Base-by-base conservation (phyloP, 2,329 filamentous ascomycete genomes). In the Daldinia eschscholtzii region DNA sequence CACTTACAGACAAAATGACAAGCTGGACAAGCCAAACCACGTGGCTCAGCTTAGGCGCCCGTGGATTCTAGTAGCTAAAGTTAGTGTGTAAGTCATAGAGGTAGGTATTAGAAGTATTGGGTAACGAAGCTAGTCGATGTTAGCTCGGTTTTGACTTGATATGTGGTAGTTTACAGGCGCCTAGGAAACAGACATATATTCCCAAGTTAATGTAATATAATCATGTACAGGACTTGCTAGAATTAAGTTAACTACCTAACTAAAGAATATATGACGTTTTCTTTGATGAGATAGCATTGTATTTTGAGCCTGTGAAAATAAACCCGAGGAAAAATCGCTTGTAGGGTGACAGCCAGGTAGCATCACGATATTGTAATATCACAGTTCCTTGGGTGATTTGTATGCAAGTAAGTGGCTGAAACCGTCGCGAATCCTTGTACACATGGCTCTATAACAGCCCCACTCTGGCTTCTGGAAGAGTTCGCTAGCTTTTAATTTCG, bases 401-500 rank as follows among this genome's bases (percentile, higher is more conserved):
- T 18, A 44, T 44, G 23, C 26, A 48, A 48, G 44, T 48, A 52
- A 61, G 53, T 64, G 59, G 55, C 42, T 68, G 55, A 64, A 68
- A 64, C 64, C 61, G 46, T 53, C 53, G 64, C 37, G 33, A 44
- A 61, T 56, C 65, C 56, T 56, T 52, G 58, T 35, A 53, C 57
- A 26, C 9, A 39, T 46, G 41, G 37, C 20, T 44, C 39, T 48
- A 6, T 46, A 42, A 23, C 13, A 28, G 57, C 28, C 35, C 37
- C 60, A 57, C 55, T 28, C 28, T 66, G 48, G 65, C 62, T 71
- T 71, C 69, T 71, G 61, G 69, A 69, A 71, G 61, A 33, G 63
- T 71, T 71, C 66, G 63, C 39, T 69, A 64, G 64, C 58, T 63
- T 55, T 57, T 48, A 67, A 67, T 71, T 58, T 71, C 63, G 60